Evolutionary conservation across 805 yeast genomes (phyloP).

Genomic region (Phaffomyces opuntiae): DNA sequence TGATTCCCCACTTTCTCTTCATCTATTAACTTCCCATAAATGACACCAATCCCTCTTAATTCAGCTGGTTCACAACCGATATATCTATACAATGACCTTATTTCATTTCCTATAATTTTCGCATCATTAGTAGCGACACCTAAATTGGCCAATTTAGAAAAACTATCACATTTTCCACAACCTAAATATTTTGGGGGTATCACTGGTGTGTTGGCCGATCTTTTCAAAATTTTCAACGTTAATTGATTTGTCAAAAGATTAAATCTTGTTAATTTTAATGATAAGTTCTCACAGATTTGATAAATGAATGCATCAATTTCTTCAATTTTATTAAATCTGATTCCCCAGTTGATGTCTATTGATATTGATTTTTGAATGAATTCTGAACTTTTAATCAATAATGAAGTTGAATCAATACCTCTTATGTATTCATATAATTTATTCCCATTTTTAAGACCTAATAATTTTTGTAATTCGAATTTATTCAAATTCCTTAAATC

Average conservation of each 20-base stretch:
- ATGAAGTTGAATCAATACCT: conserved; percentile 62
- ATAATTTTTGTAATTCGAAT: conserved; percentile 31
- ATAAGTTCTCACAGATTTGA: conserved; percentile 52
- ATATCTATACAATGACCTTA: conserved; percentile 47
- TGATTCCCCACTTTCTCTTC: conserved; percentile 23
- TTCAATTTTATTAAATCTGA: conserved; percentile 52
- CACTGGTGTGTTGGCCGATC: conserved; percentile 62
- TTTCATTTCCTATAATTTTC: conserved; percentile 55
- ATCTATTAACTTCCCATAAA: conserved; percentile 49
- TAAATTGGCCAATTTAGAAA: conserved; percentile 49
- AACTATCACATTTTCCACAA: conserved; percentile 69
- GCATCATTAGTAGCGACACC: conserved; percentile 55
- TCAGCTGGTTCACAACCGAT: conserved; percentile 58
- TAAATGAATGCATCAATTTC: conserved; percentile 63
- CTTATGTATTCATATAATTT: conserved; percentile 52
- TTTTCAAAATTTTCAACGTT: conserved; percentile 56
- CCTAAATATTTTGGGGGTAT: conserved; percentile 79
- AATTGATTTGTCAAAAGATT: conserved; percentile 48
- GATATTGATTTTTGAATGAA: conserved; percentile 70
- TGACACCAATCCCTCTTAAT: conserved; percentile 73
- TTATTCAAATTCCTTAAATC: conserved; percentile 33
- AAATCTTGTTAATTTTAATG: conserved; percentile 40
- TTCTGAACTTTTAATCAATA: conserved; percentile 46
- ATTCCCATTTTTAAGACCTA: conserved; percentile 68
- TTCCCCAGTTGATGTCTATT: conserved; percentile 89